phyloP scores from a whole-genome alignment of 1,139 yeast genomes.

The Yamadazyma membranifaciens region DNA sequence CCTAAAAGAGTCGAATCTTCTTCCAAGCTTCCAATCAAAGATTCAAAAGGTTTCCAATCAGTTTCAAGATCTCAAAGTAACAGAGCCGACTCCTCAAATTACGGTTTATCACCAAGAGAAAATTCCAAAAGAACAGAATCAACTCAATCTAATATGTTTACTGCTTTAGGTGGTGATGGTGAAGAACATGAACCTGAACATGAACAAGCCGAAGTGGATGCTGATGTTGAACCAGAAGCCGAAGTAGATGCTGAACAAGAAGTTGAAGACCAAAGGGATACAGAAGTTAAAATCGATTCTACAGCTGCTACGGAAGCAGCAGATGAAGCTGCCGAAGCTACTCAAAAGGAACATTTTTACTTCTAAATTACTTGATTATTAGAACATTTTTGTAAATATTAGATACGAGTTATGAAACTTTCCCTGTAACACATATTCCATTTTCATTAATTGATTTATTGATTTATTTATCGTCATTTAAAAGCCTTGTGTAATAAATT shows the following conservation, averaged over 20 bases:
- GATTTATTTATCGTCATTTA: slow-evolving; percentile 2
- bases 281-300: too few relatives aligned
- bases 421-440: too few relatives aligned
- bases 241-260: slow-evolving; percentile 4
- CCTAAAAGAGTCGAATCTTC: slow-evolving; percentile 24
- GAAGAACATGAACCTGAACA: slow-evolving; percentile 24
- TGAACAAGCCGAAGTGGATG: slow-evolving; percentile 6
- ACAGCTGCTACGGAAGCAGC: too few relatives aligned
- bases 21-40: slow-evolving; percentile 21
- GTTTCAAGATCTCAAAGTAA: slow-evolving; percentile 35
- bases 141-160: slow-evolving; percentile 52
- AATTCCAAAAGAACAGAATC: slow-evolving; percentile 47
- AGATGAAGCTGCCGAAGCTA: too few relatives aligned
- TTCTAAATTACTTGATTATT: too few relatives aligned
- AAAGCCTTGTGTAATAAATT: not conserved
- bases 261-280: not conserved
- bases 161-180: slow-evolving; percentile 50
- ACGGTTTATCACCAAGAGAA: slow-evolving; percentile 26
- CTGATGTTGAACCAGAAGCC: slow-evolving; percentile 8
- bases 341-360: too few relatives aligned
- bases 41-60: slow-evolving; percentile 32
- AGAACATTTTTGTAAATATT: slow-evolving; percentile 2
- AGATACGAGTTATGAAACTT: slow-evolving; percentile 6
- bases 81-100: slow-evolving; percentile 19
- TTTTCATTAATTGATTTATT: too few relatives aligned